phyloP scores from a whole-genome alignment of 441 rosid genomes.

The Eutrema salsugineum region DNA sequence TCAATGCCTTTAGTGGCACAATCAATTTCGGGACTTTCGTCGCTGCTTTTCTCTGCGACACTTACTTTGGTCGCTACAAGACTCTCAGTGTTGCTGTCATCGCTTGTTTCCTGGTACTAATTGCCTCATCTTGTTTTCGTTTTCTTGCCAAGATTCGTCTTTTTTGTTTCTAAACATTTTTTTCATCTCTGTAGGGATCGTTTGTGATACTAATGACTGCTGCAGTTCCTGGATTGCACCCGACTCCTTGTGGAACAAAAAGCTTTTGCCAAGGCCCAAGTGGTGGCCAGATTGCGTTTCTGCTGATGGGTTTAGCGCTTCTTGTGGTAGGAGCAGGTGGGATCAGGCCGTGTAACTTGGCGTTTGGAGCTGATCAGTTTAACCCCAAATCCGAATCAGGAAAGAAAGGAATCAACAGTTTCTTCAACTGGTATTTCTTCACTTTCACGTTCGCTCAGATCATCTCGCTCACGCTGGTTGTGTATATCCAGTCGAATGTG shows the following conservation, averaged over 20 bases:
- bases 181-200: slow-evolving; percentile 16
- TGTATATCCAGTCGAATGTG: slow-evolving; percentile 25
- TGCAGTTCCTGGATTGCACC: slow-evolving; percentile 17
- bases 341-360: slow-evolving; percentile 23
- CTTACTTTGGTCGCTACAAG: slow-evolving; percentile 63
- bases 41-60: slow-evolving; percentile 63
- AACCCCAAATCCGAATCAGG: slow-evolving; percentile 27
- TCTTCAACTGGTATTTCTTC: slow-evolving; percentile 32
- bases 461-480: slow-evolving; percentile 22
- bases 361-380: slow-evolving; percentile 27
- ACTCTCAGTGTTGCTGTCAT: slow-evolving; percentile 47
- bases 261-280: slow-evolving; percentile 15
- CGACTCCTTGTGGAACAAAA: slow-evolving; percentile 5
- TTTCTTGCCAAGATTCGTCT: not conserved
- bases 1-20: slow-evolving; percentile 57
- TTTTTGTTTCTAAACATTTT: not conserved
- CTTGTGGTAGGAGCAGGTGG: slow-evolving; percentile 28
- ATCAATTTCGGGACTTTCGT: slow-evolving; percentile 48
- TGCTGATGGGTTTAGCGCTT: slow-evolving; percentile 15
- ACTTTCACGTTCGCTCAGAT: slow-evolving; percentile 29
- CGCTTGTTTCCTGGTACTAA: slow-evolving; percentile 52
- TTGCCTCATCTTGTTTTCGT: too few species aligned
- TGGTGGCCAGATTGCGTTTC: slow-evolving; percentile 16
- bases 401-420: slow-evolving; percentile 27
- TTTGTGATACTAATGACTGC: slow-evolving; percentile 22